Evolutionary conservation across 441 rosid species (phyloP).

Genomic region (Gossypium trilobum): DNA sequence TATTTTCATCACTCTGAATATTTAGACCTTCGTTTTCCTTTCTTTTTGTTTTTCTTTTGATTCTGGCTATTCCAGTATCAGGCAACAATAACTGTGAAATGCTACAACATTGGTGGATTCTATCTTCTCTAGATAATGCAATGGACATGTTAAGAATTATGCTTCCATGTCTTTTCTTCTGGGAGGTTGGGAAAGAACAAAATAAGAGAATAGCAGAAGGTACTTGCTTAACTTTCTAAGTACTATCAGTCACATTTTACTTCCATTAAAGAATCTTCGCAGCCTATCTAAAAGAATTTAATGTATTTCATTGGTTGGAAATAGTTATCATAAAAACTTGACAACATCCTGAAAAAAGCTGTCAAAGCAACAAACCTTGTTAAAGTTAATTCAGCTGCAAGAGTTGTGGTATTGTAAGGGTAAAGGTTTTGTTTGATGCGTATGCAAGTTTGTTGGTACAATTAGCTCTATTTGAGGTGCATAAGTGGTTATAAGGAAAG

Average conservation of each 20-base stretch:
- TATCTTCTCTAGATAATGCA: conserved; percentile 22
- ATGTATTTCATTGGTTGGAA: background rate
- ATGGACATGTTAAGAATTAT: conserved; percentile 27
- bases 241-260: conserved; percentile 13
- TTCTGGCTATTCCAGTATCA: conserved; percentile 25
- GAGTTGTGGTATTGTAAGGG: background rate
- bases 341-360: conserved; percentile 6
- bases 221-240: conserved; percentile 19
- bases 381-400: background rate
- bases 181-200: conserved; percentile 28
- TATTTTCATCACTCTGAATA: background rate
- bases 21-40: background rate
- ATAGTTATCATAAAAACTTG: conserved; percentile 8
- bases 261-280: conserved; percentile 12
- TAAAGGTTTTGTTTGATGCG: background rate
- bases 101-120: conserved; percentile 28
- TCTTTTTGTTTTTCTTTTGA: background rate
- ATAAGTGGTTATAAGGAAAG: background rate
- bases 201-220: conserved; percentile 29
- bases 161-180: conserved; percentile 33
- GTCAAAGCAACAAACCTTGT: background rate
- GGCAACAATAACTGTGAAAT: conserved; percentile 27
- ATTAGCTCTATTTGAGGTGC: background rate
- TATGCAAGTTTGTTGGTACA: background rate
- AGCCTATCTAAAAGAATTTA: background rate